Evolutionary conservation across 768 basidiomycete genomes (phyloP).

Genomic region (Amanita jacksonii): DNA sequence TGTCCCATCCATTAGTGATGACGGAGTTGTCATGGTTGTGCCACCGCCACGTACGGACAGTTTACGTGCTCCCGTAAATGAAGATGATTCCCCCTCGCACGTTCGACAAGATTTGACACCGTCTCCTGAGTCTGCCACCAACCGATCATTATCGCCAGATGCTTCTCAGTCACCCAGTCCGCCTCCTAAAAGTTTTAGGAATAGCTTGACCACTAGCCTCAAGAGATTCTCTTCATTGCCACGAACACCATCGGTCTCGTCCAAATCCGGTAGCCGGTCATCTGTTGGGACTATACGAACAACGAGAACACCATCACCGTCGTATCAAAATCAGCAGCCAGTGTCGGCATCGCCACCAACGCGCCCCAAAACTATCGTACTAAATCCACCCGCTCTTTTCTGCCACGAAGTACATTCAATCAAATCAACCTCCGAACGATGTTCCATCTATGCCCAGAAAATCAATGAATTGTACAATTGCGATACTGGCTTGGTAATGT

Average conservation of each 20-base stretch:
- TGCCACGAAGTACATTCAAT: constrained; percentile 52
- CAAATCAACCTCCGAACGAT: constrained; percentile 56
- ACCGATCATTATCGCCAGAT: constrained; percentile 1
- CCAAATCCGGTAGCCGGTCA: constrained; percentile 25
- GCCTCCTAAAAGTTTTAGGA: constrained; percentile 40
- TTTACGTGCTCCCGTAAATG: background rate
- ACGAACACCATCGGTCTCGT: constrained; percentile 54
- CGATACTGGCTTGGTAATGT: constrained; percentile 72
- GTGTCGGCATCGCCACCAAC: constrained; percentile 8
- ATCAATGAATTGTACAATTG: constrained; percentile 72
- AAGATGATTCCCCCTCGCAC: background rate
- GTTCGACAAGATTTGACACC: constrained; percentile 1
- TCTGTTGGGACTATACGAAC: constrained; percentile 26
- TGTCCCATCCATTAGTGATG: background rate
- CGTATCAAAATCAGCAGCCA: constrained; percentile 15
- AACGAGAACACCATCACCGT: constrained; percentile 29
- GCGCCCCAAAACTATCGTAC: constrained; percentile 20
- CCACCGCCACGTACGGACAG: constrained; percentile 27
- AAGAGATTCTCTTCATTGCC: constrained; percentile 52
- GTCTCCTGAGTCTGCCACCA: background rate
- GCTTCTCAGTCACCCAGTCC: constrained; percentile 26
- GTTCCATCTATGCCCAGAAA: constrained; percentile 65
- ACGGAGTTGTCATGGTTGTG: constrained; percentile 13
- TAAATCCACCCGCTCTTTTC: constrained; percentile 59
- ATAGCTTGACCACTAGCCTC: constrained; percentile 35